Conservation (phyloP, 2,329 filamentous ascomycete species). For the Metarhizium album region DNA sequence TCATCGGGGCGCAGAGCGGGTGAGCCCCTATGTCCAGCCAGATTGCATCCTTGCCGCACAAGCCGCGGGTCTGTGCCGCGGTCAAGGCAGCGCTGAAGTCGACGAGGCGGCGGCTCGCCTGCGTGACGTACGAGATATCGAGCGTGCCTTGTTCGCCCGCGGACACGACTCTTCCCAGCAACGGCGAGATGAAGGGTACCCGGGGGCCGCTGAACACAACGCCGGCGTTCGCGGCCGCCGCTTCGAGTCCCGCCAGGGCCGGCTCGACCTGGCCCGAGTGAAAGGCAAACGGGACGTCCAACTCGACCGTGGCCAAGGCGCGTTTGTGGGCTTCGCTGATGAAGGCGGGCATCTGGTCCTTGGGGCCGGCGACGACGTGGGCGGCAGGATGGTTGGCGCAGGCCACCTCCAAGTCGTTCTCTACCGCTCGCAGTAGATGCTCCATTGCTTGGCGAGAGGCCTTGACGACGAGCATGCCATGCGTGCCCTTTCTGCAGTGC, state of each 20-base stretch:
- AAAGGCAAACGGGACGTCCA: conserved; percentile 23
- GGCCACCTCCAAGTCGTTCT: conserved; percentile 26
- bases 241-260: conserved; percentile 35
- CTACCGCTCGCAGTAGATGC: conserved; percentile 24
- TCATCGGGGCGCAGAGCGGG: background rate
- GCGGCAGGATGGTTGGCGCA: conserved; percentile 55
- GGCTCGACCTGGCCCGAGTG: conserved; percentile 24
- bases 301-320: conserved; percentile 15
- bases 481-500: conserved; percentile 54
- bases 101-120: background rate
- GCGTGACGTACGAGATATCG: background rate
- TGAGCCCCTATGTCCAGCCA: background rate
- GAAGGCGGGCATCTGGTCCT: conserved; percentile 1
- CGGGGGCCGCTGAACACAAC: conserved; percentile 5
- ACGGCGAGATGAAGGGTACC: conserved; percentile 21
- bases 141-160: background rate
- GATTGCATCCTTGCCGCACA: background rate
- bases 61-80: background rate
- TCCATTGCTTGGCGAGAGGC: conserved; percentile 15
- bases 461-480: conserved; percentile 44
- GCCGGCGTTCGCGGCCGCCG: background rate
- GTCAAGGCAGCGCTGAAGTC: background rate
- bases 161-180: conserved; percentile 35
- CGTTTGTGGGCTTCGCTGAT: background rate
- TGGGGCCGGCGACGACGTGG: conserved; percentile 31